Percentiles rank a stretch among this genome's conserved stretches.
Evolutionary conservation across 2,329 filamentous ascomycete genomes (phyloP).

Genomic region (Aspergillus sp.): DNA sequence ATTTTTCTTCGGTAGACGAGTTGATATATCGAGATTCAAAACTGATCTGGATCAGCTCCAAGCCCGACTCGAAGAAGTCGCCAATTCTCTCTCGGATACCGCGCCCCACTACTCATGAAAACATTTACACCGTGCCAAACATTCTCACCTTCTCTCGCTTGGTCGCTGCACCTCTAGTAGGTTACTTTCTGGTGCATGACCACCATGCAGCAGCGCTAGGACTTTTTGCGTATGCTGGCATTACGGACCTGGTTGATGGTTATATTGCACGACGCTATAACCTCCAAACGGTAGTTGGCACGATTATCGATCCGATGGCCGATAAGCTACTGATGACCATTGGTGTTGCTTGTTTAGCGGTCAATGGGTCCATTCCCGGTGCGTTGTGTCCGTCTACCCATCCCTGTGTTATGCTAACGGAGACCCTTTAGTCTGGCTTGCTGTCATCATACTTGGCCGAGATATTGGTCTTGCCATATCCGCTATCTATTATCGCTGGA

Average conservation of each 20-base stretch:
- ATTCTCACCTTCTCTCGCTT: constrained; percentile 85
- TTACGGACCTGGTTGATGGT: constrained; percentile 90
- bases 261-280: constrained; percentile 89
- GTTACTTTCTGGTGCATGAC: constrained; percentile 84
- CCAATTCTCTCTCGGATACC: constrained; percentile 34
- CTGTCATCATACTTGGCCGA: constrained; percentile 83
- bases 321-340: constrained; percentile 97
- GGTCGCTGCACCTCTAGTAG: constrained; percentile 76
- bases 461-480: constrained; percentile 80
- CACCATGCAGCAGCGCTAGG: constrained; percentile 75
- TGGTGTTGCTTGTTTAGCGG: constrained; percentile 77
- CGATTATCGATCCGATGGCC: constrained; percentile 93
- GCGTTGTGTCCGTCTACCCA: constrained; percentile 31
- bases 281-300: constrained; percentile 88
- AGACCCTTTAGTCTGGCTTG: constrained; percentile 68
- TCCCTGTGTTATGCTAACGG: constrained; percentile 1
- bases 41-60: constrained; percentile 18
- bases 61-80: constrained; percentile 26
- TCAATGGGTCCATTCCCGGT: constrained; percentile 80
- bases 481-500: constrained; percentile 94
- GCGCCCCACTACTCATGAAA: constrained; percentile 61
- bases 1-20: background rate
- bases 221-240: constrained; percentile 87
- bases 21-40: background rate
- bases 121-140: constrained; percentile 97